Conservation (phyloP, 2,329 filamentous ascomycete species). For the Aspergillus tanneri region DNA sequence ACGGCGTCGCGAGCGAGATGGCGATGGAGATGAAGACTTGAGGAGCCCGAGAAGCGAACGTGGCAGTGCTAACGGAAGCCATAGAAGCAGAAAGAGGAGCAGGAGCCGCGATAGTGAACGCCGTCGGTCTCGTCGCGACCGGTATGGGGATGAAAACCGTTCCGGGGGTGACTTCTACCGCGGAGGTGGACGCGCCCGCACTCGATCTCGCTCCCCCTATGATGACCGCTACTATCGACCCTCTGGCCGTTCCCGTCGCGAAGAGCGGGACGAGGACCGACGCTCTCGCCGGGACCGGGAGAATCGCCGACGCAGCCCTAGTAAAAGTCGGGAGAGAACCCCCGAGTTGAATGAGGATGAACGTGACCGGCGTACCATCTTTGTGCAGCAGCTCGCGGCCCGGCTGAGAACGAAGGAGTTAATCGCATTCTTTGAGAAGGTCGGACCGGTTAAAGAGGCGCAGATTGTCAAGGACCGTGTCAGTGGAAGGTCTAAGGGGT, state of each 20-base stretch:
- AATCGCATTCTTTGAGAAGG: conserved; percentile 92
- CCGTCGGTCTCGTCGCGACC: conserved; percentile 70
- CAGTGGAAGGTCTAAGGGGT: conserved; percentile 97
- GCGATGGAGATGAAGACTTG: conserved; percentile 57
- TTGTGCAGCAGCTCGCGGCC: conserved; percentile 96
- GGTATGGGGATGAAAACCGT: conserved; percentile 55
- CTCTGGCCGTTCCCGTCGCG: conserved; percentile 49
- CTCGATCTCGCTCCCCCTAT: conserved; percentile 70
- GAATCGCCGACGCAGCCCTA: conserved; percentile 45
- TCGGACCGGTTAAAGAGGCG: conserved; percentile 91
- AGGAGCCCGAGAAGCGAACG: conserved; percentile 72
- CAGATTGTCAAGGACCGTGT: conserved; percentile 98
- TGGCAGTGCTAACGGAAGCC: conserved; percentile 66
- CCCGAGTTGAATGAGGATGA: conserved; percentile 88
- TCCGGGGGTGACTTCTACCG: conserved; percentile 70
- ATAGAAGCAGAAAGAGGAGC: conserved; percentile 78
- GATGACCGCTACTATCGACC: conserved; percentile 59
- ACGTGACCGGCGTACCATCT: conserved; percentile 92
- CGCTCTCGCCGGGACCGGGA: conserved; percentile 54
- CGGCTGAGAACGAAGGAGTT: conserved; percentile 89
- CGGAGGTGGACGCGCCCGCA: conserved; percentile 62
- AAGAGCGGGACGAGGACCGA: conserved; percentile 49
- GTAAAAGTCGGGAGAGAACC: conserved; percentile 47
- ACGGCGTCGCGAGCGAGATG: conserved; percentile 52
- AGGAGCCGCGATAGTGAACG: conserved; percentile 74